Base-by-base conservation (phyloP, 192 early-diverging fungal species). In the Backusella westeae region DNA sequence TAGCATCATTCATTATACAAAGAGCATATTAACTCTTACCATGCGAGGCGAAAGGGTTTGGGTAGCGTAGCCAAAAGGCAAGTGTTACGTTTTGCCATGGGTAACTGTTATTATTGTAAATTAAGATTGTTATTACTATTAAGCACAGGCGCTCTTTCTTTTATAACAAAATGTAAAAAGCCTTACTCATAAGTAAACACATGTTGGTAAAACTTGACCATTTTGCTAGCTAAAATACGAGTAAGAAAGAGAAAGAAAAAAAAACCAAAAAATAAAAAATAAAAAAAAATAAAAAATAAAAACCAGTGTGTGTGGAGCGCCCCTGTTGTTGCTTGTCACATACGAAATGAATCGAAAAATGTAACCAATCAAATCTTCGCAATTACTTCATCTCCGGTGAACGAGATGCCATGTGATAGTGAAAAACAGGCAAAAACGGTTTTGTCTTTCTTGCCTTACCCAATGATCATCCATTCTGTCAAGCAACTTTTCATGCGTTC, bases 1-100 rank as follows among this genome's bases (percentile, higher is more conserved):
- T 14, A 35, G 23, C 0, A 63, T 63, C 9, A 15, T 49, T 12
- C 39, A 67, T 35, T 17, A 21, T 29, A n/a, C n/a, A 49, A 49
- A n/a, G 6, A 7, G 5, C 4, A 56, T 56, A 21, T 56, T 9
- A 23, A 23, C 8, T 12, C 26, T 75, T 81, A 81, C 80, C 80
- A 86, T 99, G 98, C 15, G 91, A 88, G 4, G 98, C 94, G 83
- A 95, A 97, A 32, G 98, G 98, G 80, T 99, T 99, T 68, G 98
- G 98, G 85, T 99, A 99, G 63, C 97, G 93, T 79, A 94, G 82
- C 89, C 92, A 96, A 73, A 98, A 94, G 26, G 96, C 96, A 73
- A 88, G 89, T 12, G 96, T 94, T 68, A 98, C 94, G 65, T 88
- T 92, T 41, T 88, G 86, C 95, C 94, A 96, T 53, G 92, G 88